Evolutionary conservation across 768 basidiomycete species (phyloP).

Genomic region (Auricularia sp.): DNA sequence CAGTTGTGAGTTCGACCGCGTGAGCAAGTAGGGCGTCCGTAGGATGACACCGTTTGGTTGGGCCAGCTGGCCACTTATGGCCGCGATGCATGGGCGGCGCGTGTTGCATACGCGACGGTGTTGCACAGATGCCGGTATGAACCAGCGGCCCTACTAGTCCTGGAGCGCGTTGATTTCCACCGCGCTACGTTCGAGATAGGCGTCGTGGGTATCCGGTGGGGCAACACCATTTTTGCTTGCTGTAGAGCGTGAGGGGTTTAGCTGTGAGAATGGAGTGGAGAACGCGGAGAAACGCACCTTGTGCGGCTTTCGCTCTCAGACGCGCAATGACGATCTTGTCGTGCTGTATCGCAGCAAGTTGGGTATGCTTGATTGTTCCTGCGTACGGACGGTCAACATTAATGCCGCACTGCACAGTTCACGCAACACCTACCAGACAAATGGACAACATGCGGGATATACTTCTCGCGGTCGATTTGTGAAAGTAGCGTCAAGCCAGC

Average conservation of each 20-base stretch:
- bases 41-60: too few relatives aligned
- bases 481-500: constrained; percentile 66
- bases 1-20: too few relatives aligned
- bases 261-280: constrained; percentile 2
- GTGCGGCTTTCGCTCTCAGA: constrained; percentile 42
- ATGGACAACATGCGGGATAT: constrained; percentile 71
- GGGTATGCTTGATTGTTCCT: constrained; percentile 86
- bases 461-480: constrained; percentile 43
- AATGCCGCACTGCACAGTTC: not conserved
- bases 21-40: too few relatives aligned
- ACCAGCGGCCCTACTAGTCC: constrained; percentile 30
- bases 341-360: constrained; percentile 65
- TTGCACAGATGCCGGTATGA: too few relatives aligned
- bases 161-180: constrained; percentile 57
- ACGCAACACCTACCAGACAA: constrained; percentile 51
- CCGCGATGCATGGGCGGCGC: too few relatives aligned
- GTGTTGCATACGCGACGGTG: too few relatives aligned
- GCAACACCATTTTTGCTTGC: constrained; percentile 26
- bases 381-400: not conserved
- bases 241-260: not conserved
- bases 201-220: constrained; percentile 52
- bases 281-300: constrained; percentile 30
- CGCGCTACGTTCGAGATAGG: constrained; percentile 46
- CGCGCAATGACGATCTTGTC: constrained; percentile 64
- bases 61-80: too few relatives aligned